Conservation (phyloP, 129 eudicot species). For the Logfia minima region DNA sequence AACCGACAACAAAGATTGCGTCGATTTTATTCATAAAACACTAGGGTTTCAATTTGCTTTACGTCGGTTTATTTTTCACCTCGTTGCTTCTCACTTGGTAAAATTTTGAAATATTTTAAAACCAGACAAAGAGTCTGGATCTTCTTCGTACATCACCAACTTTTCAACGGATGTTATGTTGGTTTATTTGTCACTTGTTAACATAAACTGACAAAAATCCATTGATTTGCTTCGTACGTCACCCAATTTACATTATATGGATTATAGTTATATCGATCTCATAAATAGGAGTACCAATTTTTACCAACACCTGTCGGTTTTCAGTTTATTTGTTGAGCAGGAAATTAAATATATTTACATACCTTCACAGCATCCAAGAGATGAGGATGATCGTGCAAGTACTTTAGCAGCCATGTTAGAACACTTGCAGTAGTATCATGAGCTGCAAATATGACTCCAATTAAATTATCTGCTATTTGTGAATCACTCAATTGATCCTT, state of each 20-base stretch:
- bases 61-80: too few species aligned
- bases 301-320: neutral
- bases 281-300: neutral
- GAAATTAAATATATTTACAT: neutral
- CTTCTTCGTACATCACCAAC: neutral
- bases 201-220: neutral
- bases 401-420: conserved; percentile 78
- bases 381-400: conserved; percentile 57
- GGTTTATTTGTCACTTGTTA: neutral
- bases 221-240: neutral
- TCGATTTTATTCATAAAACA: neutral
- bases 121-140: neutral
- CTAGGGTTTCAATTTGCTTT: neutral
- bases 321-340: neutral
- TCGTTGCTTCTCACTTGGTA: neutral
- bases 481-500: conserved; percentile 45
- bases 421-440: conserved; percentile 87
- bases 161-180: neutral
- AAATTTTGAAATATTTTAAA: neutral
- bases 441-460: conserved; percentile 85
- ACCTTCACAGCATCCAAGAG: conserved; percentile 65
- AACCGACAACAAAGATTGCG: neutral
- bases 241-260: neutral
- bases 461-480: conserved; percentile 75
- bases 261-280: neutral